Percentiles rank a stretch among this genome's conserved stretches.
Conservation (phyloP, 2,329 filamentous ascomycete genomes). For the Amesomyces nigricolor region DNA sequence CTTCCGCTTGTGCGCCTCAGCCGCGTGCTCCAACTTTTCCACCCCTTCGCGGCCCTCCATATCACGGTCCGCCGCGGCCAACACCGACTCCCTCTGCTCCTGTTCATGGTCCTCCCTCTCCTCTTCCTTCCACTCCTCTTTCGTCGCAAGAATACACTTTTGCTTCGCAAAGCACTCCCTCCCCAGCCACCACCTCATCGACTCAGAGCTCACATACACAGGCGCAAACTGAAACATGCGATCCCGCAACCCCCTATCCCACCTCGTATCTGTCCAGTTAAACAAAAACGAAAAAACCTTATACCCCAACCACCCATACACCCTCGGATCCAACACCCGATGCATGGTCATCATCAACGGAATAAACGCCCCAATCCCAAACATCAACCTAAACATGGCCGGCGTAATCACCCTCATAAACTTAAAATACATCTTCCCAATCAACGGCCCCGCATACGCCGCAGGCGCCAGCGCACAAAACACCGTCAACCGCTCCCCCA, state of each 20-base stretch:
- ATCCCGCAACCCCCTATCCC: constrained; percentile 73
- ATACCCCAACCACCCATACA: constrained; percentile 82
- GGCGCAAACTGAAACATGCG: constrained; percentile 91
- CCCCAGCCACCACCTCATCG: constrained; percentile 94
- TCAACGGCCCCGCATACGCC: constrained; percentile 79
- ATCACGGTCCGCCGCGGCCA: constrained; percentile 35
- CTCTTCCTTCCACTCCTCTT: constrained; percentile 60
- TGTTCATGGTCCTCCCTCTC: constrained; percentile 53
- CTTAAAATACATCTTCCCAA: constrained; percentile 84
- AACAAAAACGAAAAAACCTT: constrained; percentile 87
- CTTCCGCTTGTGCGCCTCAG: constrained; percentile 34
- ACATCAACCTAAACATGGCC: constrained; percentile 69
- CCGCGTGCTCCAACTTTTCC: constrained; percentile 24
- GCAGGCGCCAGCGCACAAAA: constrained; percentile 90
- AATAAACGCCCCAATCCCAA: constrained; percentile 91
- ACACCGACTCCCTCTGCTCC: constrained; percentile 22
- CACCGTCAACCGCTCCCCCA: constrained; percentile 76
- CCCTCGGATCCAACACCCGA: constrained; percentile 51
- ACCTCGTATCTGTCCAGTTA: constrained; percentile 75
- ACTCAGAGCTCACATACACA: constrained; percentile 82
- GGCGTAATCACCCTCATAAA: constrained; percentile 82
- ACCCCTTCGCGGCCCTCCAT: constrained; percentile 20
- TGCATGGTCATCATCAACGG: constrained; percentile 90
- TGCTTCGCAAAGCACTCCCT: constrained; percentile 73
- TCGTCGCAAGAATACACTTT: constrained; percentile 79